These are phyloP conservation scores for Medicago truncatula DNA, from an alignment of 306 rosid genomes.

Conservation along the genomic window MtrunA17r5.0-ANR NC_053049.1:39845001-39845500, in stretches of 20 bases:
- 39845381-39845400: constrained; percentile 54
- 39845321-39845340: constrained; percentile 62
- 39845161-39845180: neutral
- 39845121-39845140: neutral
- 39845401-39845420: constrained; percentile 47
- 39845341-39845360: constrained; percentile 63
- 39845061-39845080: constrained; percentile 8
- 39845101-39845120: constrained; percentile 19
- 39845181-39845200: neutral
- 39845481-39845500: constrained; percentile 29
- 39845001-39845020: constrained; percentile 14
- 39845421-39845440: constrained; percentile 67
- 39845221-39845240: neutral
- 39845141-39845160: constrained; percentile 20
- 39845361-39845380: constrained; percentile 69
- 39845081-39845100: neutral
- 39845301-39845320: constrained; percentile 32
- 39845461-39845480: constrained; percentile 91
- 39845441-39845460: constrained; percentile 97
- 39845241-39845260: neutral
- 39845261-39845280: constrained; percentile 28
- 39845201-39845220: constrained; percentile 11
- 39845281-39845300: constrained; percentile 22
- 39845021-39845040: neutral
- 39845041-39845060: neutral